These are phyloP conservation scores for Hypoxylon sp. DNA, from an alignment of 2,329 filamentous ascomycete genomes.

Conservation along the genomic window DNA sequence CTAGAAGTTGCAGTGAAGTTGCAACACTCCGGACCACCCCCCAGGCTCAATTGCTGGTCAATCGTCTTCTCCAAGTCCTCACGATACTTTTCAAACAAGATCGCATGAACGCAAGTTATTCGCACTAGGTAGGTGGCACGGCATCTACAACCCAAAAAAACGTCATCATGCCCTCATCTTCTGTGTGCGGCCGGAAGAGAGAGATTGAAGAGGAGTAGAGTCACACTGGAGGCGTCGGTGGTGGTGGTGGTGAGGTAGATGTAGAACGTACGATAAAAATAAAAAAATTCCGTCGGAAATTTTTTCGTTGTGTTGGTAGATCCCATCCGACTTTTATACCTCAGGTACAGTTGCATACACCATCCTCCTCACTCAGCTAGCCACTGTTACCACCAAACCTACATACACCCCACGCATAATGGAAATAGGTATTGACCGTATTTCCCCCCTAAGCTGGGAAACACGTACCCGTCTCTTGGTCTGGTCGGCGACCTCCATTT, in stretches of 20 bases:
- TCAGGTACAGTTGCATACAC: too few species aligned
- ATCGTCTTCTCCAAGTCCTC: background rate
- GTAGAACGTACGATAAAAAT: background rate
- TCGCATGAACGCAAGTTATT: background rate
- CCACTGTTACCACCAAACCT: too few species aligned
- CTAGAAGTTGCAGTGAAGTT: background rate
- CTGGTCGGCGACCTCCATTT: too few species aligned
- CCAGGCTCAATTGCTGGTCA: background rate
- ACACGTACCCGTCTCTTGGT: too few species aligned
- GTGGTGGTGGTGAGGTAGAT: background rate
- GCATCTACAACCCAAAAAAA: background rate
- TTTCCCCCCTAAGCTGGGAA: too few species aligned
- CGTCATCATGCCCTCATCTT: slow-evolving; percentile 11
- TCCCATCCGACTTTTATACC: too few species aligned
- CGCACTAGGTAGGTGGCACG: slow-evolving; percentile 6
- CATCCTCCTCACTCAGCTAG: too few species aligned
- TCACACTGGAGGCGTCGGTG: background rate
- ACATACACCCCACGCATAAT: too few species aligned
- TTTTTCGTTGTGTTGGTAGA: too few species aligned
- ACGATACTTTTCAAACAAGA: background rate
- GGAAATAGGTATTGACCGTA: too few species aligned
- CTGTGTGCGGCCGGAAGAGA: background rate
- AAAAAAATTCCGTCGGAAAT: too few species aligned
- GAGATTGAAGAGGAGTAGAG: background rate
- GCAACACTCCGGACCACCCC: too few species aligned